phyloP scores from a whole-genome alignment of 441 rosid genomes.

The Gossypium schwendimanii region DNA sequence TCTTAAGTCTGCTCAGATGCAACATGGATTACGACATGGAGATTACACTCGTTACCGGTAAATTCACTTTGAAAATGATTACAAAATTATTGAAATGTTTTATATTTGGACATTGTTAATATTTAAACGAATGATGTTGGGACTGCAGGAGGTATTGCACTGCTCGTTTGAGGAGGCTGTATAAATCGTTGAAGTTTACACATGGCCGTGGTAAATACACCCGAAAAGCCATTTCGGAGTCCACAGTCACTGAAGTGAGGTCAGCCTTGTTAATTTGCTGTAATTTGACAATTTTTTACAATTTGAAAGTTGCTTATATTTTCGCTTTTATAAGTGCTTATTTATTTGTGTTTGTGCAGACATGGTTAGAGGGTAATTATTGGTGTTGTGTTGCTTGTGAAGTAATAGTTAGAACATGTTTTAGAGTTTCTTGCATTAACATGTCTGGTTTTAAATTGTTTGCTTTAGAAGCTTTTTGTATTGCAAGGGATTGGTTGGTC shows the following conservation, averaged over 20 bases:
- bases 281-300: neutral
- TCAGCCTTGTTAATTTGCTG: conserved; percentile 23
- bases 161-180: conserved; percentile 88
- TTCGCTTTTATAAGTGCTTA: neutral
- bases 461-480: neutral
- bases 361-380: neutral
- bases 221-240: conserved; percentile 55
- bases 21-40: conserved; percentile 94
- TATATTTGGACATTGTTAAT: neutral
- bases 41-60: conserved; percentile 92
- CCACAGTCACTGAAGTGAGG: conserved; percentile 94
- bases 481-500: neutral
- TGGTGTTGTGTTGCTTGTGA: neutral
- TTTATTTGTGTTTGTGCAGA: neutral
- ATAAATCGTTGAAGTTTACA: conserved; percentile 85
- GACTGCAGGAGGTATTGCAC: conserved; percentile 83
- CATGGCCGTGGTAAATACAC: conserved; percentile 92
- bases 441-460: neutral
- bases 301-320: neutral
- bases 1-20: conserved; percentile 85
- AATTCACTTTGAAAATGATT: neutral
- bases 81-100: neutral
- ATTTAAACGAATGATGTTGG: conserved; percentile 13
- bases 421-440: neutral
- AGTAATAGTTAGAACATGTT: neutral